A percentile compares a stretch with the other conserved stretches of the same genome.
These are phyloP conservation scores for Ceratobasidium sp. DNA, from an alignment of 1,284 basidiomycete genomes.

Conservation along the genomic window DNA sequence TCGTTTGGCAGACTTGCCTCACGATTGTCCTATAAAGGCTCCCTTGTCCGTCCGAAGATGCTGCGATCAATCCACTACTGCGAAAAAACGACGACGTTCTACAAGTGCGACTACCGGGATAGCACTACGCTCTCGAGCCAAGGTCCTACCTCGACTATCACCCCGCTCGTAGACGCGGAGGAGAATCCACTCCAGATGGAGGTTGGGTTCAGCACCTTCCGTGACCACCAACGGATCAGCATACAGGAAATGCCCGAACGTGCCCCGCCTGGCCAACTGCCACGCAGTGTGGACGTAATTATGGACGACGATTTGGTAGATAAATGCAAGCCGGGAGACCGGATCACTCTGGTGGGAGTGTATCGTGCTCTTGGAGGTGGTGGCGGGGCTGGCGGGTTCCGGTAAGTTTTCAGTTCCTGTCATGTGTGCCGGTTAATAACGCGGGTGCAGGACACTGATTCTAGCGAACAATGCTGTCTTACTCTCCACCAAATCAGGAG, in stretches of 20 bases:
- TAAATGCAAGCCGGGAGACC: conserved; percentile 97
- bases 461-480: conserved; percentile 97
- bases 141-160: conserved; percentile 91
- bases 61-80: conserved; percentile 97
- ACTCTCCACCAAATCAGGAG: conserved; percentile 96
- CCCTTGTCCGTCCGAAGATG: conserved; percentile 98
- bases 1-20: conserved; percentile 8
- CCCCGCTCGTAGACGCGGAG: conserved; percentile 92
- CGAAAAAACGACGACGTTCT: conserved; percentile 86
- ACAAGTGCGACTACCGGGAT: conserved; percentile 93
- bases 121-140: conserved; percentile 88
- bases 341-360: conserved; percentile 96
- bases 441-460: conserved; percentile 81
- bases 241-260: conserved; percentile 99
- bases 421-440: not conserved
- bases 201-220: conserved; percentile 92
- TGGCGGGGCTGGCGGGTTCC: conserved; percentile 89
- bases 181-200: conserved; percentile 91
- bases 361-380: conserved; percentile 93
- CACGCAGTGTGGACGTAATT: conserved; percentile 95
- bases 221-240: conserved; percentile 96
- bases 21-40: conserved; percentile 60
- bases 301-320: conserved; percentile 98
- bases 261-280: conserved; percentile 96
- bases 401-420: conserved; percentile 67